Evolutionary conservation across 208 protist genomes (phyloP).

Genomic region (Wallacemonas sp.): DNA sequence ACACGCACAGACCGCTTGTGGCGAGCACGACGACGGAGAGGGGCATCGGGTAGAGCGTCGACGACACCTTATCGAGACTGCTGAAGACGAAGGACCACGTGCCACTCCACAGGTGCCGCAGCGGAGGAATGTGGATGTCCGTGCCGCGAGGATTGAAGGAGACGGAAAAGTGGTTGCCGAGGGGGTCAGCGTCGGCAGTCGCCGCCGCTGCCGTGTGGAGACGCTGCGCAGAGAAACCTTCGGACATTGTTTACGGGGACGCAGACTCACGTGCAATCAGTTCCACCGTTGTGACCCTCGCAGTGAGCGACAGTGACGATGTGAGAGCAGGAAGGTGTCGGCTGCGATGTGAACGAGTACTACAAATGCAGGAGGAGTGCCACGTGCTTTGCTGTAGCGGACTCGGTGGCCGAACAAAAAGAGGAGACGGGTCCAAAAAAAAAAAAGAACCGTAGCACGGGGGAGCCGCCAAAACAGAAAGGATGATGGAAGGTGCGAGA

Average conservation of each 20-base stretch:
- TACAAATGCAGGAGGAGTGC: background rate
- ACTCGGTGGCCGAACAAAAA: too few relatives aligned
- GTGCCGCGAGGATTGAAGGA: slow-evolving; percentile 44
- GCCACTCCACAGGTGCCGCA: slow-evolving; percentile 46
- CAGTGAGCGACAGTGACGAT: too few relatives aligned
- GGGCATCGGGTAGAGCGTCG: slow-evolving; percentile 58
- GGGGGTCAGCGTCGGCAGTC: slow-evolving; percentile 44
- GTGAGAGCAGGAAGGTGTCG: too few relatives aligned
- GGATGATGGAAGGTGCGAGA: too few relatives aligned
- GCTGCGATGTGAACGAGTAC: background rate
- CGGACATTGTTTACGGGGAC: slow-evolving; percentile 47
- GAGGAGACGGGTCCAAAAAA: too few relatives aligned
- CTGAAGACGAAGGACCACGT: slow-evolving; percentile 35
- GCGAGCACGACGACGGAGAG: slow-evolving; percentile 39
- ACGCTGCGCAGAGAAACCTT: slow-evolving; percentile 49
- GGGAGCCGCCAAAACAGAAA: too few relatives aligned
- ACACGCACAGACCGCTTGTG: slow-evolving; percentile 40
- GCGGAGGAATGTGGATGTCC: slow-evolving; percentile 73
- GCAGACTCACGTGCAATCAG: too few relatives aligned
- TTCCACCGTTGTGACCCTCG: background rate
- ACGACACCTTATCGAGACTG: slow-evolving; percentile 55
- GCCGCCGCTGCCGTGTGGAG: slow-evolving; percentile 35
- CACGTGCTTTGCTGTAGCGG: background rate
- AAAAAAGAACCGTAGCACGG: too few relatives aligned
- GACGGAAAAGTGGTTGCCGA: slow-evolving; percentile 35